phyloP scores from a whole-genome alignment of 2,329 filamentous ascomycete species.

The Lachnellula cervina region DNA sequence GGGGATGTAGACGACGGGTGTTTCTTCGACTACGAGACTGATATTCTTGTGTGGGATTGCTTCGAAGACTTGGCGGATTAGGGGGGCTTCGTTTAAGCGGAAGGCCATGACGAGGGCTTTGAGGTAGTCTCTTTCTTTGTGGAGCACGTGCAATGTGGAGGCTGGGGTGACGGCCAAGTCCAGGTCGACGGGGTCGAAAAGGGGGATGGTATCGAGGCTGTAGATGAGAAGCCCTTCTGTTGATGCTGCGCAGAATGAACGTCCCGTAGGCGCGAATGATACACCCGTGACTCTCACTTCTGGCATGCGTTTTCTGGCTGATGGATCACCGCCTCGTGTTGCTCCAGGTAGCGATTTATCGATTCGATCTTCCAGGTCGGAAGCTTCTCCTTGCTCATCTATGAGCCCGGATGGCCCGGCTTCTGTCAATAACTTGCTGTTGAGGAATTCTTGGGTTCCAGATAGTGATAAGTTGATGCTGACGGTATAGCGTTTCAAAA shows the following conservation, averaged over 20 bases:
- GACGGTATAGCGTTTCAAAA: constrained; percentile 93
- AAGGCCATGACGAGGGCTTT: constrained; percentile 97
- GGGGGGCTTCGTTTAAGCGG: constrained; percentile 78
- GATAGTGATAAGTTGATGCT: constrained; percentile 93
- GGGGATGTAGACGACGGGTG: constrained; percentile 82
- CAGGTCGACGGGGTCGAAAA: constrained; percentile 95
- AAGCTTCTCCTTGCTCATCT: constrained; percentile 82
- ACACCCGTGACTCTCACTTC: constrained; percentile 82
- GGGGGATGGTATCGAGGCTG: constrained; percentile 74
- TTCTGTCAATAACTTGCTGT: constrained; percentile 87
- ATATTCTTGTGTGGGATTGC: constrained; percentile 72
- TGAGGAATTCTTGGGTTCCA: constrained; percentile 94
- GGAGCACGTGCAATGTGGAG: constrained; percentile 66
- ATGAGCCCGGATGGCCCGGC: constrained; percentile 80
- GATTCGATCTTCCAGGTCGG: constrained; percentile 79
- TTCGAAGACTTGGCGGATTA: constrained; percentile 84
- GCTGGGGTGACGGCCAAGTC: constrained; percentile 90
- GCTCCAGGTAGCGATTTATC: constrained; percentile 79
- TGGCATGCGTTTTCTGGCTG: constrained; percentile 67
- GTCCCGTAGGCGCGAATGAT: constrained; percentile 82
- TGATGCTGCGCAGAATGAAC: constrained; percentile 88
- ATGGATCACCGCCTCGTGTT: constrained; percentile 77
- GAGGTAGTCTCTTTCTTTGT: constrained; percentile 71
- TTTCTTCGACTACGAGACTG: constrained; percentile 66
- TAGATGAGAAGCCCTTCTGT: constrained; percentile 94